phyloP scores from a whole-genome alignment of 495 filamentous ascomycete genomes.

The Lasiosphaeria hispida region DNA sequence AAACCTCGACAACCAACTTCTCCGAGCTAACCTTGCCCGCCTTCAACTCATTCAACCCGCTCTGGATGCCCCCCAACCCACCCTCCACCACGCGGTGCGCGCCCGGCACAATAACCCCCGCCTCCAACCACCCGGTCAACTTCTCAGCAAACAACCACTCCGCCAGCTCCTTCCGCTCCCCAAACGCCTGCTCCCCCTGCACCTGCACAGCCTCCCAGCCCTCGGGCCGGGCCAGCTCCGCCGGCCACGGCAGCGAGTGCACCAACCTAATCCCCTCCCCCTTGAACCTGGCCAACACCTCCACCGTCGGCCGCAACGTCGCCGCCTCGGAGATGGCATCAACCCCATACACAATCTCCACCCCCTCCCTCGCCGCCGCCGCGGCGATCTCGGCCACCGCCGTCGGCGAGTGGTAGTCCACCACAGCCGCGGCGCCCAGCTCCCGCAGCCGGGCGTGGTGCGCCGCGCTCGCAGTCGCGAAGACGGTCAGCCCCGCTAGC shows the following conservation, averaged over 20 bases:
- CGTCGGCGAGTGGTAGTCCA: slow-evolving; percentile 31
- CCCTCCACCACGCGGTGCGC: slow-evolving; percentile 23
- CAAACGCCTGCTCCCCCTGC: too few relatives aligned
- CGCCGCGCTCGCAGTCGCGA: slow-evolving; percentile 34
- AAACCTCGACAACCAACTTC: slow-evolving; percentile 35
- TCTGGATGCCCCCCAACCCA: slow-evolving; percentile 26
- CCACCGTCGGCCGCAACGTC: slow-evolving; percentile 20
- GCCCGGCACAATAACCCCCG: slow-evolving; percentile 15
- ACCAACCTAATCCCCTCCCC: neutral
- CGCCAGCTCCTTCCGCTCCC: slow-evolving; percentile 24
- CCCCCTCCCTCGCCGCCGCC: slow-evolving; percentile 22
- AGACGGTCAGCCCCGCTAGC: slow-evolving; percentile 42
- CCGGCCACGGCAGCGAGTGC: neutral
- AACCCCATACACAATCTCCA: slow-evolving; percentile 26
- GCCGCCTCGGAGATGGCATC: slow-evolving; percentile 34
- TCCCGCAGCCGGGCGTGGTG: slow-evolving; percentile 32
- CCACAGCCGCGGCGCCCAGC: slow-evolving; percentile 31
- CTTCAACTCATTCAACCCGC: slow-evolving; percentile 29
- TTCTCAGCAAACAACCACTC: slow-evolving; percentile 11
- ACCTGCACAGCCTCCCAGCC: too few relatives aligned
- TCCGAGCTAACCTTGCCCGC: slow-evolving; percentile 30
- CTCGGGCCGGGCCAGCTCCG: too few relatives aligned
- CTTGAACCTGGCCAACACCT: too few relatives aligned
- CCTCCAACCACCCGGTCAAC: slow-evolving; percentile 20
- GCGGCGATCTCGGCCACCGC: slow-evolving; percentile 30